Base-by-base conservation (phyloP, 2,329 filamentous ascomycete genomes). In the Ophioceras dolichostomum region DNA sequence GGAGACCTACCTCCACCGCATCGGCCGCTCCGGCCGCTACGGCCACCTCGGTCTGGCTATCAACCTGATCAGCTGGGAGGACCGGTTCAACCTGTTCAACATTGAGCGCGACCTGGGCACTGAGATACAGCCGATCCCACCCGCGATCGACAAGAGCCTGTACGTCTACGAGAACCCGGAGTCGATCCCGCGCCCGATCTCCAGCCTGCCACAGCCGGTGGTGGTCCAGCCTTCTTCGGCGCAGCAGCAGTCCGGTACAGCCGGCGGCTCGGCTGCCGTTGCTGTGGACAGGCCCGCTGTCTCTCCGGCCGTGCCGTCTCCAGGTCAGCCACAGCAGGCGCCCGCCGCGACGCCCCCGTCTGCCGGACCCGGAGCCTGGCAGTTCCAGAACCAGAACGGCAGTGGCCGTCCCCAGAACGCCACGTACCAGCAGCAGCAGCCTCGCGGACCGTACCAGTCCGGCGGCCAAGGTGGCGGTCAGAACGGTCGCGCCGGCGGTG, bases 41-140 rank as follows among this genome's bases (percentile, higher is more conserved):
- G 91, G 91, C 47, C 91, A 98, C 63, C 73, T 96, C 54, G 91
- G 91, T 73, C 69, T 98, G 48, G 93, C 93, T 45, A 98, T 98
- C 57, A 98, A 98, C 62, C 68, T 98, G 57, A 98, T 98, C 70
- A 96, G 94, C 60, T 98, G 91, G 91, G 91, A 98, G 40, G 91
- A 98, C 58, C 79, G 91, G 20, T 96, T 94, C 72, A 98, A 96
- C 60, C 73, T 98, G 16, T 98, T 98, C 69, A 93, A 93, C 58
- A 98, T 98, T 49, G 91, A 98, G 61, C 83, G 93, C 50, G 91
- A 98, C 53, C 70, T 98, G 29, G 91, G 91, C 37, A 98, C 91
- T 6, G 91, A 98, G 62, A 98, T 98, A 43, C 84, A 91, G 55
- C 80, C 91, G n/a, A 98, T 98, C 51, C 91, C 91, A 14, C 73